Conservation (phyloP, 2,329 filamentous ascomycete genomes). For the Trichoderma sp. region DNA sequence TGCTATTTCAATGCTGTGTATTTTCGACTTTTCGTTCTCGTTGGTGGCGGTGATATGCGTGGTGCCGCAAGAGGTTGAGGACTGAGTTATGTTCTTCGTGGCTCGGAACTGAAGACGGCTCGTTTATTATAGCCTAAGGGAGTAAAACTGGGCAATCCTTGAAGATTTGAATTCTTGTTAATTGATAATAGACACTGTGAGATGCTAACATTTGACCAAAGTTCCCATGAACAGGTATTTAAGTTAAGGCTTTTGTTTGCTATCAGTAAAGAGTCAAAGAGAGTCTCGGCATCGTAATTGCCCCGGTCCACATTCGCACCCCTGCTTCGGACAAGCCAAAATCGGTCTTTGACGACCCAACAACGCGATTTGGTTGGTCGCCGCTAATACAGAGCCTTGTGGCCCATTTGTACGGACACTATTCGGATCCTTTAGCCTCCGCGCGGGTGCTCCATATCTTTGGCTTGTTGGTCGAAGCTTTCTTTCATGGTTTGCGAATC, state of each 20-base stretch:
- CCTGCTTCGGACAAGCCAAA: background rate
- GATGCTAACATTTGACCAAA: background rate
- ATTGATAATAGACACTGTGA: background rate
- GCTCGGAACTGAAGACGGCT: background rate
- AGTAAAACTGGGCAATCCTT: background rate
- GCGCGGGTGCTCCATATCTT: background rate
- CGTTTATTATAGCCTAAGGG: background rate
- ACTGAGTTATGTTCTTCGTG: background rate
- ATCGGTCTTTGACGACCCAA: background rate
- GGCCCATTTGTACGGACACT: background rate
- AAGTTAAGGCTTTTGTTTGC: background rate
- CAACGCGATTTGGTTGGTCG: background rate
- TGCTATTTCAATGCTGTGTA: background rate
- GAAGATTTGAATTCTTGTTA: background rate
- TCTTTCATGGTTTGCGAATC: background rate
- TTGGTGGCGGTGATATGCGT: background rate
- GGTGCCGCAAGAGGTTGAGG: background rate
- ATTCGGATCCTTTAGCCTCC: background rate
- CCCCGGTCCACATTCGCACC: background rate
- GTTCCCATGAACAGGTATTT: background rate
- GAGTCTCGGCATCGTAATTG: slow-evolving; percentile 8
- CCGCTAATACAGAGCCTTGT: background rate
- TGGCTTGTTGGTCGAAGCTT: background rate
- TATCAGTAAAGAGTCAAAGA: background rate
- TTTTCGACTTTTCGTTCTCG: background rate